Conservation (phyloP, 1,284 basidiomycete species). For the Takashimella koratensis region DNA sequence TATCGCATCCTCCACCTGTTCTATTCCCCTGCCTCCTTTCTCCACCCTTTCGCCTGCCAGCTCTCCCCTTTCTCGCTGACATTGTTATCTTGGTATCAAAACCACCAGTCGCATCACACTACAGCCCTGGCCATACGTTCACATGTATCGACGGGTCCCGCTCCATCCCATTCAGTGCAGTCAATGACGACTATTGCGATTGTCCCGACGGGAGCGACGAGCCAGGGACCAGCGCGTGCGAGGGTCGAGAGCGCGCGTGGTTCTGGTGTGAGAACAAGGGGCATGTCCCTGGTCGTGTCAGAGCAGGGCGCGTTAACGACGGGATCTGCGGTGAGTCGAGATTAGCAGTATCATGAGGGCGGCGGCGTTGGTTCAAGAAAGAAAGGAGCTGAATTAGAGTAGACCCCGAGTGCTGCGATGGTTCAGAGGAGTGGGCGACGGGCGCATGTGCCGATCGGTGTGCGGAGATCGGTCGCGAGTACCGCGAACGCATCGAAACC, state of each 20-base stretch:
- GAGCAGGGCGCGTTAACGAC: conserved; percentile 83
- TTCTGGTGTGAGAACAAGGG: conserved; percentile 91
- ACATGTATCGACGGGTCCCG: conserved; percentile 42
- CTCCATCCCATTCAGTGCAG: conserved; percentile 60
- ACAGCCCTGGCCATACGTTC: conserved; percentile 19
- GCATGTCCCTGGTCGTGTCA: conserved; percentile 75
- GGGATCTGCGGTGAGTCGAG: conserved; percentile 78
- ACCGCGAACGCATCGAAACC: conserved; percentile 63
- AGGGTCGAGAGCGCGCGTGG: conserved; percentile 52
- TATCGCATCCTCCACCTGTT: not conserved
- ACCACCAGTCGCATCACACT: conserved; percentile 15
- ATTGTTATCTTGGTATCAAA: too few relatives aligned
- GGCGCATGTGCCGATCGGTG: conserved; percentile 80
- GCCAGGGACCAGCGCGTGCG: conserved; percentile 87
- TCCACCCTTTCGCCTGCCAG: not conserved
- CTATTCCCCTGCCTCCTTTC: not conserved
- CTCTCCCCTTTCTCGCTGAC: not conserved
- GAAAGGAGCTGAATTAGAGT: conserved; percentile 4
- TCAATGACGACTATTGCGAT: conserved; percentile 96
- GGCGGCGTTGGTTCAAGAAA: too few relatives aligned
- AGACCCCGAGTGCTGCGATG: conserved; percentile 95
- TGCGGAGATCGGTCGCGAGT: conserved; percentile 66
- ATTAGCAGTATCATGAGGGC: too few relatives aligned
- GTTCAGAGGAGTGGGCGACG: conserved; percentile 73
- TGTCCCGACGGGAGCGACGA: conserved; percentile 91